Evolutionary conservation across 441 rosid species (phyloP).

Genomic region (Lepidium campestre): DNA sequence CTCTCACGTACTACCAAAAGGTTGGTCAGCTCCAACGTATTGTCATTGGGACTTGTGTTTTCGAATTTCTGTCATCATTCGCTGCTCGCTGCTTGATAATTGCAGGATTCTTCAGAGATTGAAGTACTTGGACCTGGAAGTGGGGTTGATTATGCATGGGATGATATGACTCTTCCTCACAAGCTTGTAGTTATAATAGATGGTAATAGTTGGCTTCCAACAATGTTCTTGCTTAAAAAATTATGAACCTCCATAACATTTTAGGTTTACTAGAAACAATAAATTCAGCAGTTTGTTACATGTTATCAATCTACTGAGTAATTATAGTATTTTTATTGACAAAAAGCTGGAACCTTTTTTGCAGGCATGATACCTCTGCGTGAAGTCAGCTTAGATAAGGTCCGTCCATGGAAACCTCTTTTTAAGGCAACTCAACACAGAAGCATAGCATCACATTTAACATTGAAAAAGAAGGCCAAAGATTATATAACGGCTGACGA

Average conservation of each 20-base stretch:
- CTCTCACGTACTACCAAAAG: slow-evolving; percentile 86
- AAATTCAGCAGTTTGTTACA: not conserved
- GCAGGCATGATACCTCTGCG: slow-evolving; percentile 65
- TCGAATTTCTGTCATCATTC: slow-evolving; percentile 13
- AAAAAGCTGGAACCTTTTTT: slow-evolving; percentile 22
- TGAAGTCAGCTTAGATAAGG: slow-evolving; percentile 91
- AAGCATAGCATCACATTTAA: slow-evolving; percentile 54
- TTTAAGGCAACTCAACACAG: slow-evolving; percentile 47
- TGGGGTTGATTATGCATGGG: slow-evolving; percentile 83
- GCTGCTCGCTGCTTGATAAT: slow-evolving; percentile 13
- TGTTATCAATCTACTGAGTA: slow-evolving; percentile 6
- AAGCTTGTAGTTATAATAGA: slow-evolving; percentile 69
- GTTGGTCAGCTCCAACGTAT: slow-evolving; percentile 37
- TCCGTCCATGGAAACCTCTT: slow-evolving; percentile 92
- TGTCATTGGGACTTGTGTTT: slow-evolving; percentile 16
- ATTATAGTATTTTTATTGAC: slow-evolving; percentile 2
- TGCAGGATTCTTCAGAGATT: slow-evolving; percentile 72
- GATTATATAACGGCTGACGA: slow-evolving; percentile 36
- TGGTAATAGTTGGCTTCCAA: slow-evolving; percentile 42
- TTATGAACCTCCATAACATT: not conserved
- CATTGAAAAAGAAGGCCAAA: slow-evolving; percentile 36
- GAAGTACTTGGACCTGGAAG: slow-evolving; percentile 78
- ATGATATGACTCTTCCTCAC: slow-evolving; percentile 87
- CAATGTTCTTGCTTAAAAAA: slow-evolving; percentile 3
- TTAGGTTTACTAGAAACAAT: not conserved